Conservation (phyloP, 2,329 filamentous ascomycete genomes). For the Penicillium oxalicum region DNA sequence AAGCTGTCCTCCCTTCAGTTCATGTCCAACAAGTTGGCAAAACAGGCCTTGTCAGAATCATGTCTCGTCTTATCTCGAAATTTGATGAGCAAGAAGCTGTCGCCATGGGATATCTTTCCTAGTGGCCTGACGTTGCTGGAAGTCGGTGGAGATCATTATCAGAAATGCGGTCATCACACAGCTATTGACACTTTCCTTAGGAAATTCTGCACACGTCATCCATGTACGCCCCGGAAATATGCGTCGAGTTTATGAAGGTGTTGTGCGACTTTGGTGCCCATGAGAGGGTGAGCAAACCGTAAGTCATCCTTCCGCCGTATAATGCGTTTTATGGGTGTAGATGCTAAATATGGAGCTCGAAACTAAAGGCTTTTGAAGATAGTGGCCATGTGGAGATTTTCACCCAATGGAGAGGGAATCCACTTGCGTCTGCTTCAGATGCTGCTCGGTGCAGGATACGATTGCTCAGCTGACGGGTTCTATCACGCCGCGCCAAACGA, state of each 20-base stretch:
- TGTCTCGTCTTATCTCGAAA: not conserved
- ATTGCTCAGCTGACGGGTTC: not conserved
- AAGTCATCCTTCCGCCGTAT: not conserved
- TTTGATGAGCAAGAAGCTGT: not conserved
- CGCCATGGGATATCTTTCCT: not conserved
- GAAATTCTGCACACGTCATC: no score
- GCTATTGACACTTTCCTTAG: no score
- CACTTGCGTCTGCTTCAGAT: not conserved
- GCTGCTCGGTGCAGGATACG: not conserved
- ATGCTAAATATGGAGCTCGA: no score
- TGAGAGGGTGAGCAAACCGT: not conserved
- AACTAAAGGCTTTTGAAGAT: no score
- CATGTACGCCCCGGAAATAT: not conserved
- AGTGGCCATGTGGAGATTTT: no score
- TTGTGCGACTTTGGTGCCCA: not conserved
- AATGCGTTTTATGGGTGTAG: no score
- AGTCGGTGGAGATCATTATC: not conserved
- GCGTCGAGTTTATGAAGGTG: not conserved
- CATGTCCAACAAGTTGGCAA: not conserved
- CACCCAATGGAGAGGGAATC: not conserved
- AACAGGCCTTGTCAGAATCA: not conserved
- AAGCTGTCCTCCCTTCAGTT: not conserved
- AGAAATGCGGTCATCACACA: no score
- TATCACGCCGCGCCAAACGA: no score
- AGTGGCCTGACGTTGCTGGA: not conserved